Conservation (phyloP, 768 basidiomycete genomes). For the Filobasidium floriforme region DNA sequence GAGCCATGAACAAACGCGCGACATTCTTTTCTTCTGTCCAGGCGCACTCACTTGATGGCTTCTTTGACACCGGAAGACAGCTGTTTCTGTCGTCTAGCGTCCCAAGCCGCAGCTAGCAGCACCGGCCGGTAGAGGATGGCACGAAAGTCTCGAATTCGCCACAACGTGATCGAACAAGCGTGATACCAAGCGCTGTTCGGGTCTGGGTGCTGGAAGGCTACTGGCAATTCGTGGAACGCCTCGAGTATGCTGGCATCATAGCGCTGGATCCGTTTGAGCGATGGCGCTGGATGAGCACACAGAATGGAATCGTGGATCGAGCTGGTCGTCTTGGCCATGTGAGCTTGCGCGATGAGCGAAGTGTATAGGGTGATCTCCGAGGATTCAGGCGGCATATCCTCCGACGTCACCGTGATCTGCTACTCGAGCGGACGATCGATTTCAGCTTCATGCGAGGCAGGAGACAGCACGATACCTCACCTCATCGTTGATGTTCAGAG, state of each 20-base stretch:
- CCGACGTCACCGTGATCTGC: not conserved
- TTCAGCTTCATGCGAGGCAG: not conserved
- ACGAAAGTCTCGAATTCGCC: constrained; percentile 23
- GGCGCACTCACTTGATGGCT: not conserved
- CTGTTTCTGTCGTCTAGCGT: constrained; percentile 11
- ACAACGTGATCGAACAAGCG: constrained; percentile 19
- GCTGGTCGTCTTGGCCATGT: not conserved
- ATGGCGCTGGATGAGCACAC: not conserved
- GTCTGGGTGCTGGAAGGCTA: too few species aligned
- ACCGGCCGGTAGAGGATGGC: constrained; percentile 26
- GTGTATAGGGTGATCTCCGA: not conserved
- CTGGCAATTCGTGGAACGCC: too few species aligned
- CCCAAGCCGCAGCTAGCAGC: constrained; percentile 26
- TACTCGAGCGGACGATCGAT: not conserved
- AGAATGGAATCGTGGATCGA: not conserved
- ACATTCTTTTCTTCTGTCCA: too few species aligned
- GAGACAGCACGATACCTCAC: too few species aligned
- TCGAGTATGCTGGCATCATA: not conserved
- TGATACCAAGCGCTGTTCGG: constrained; percentile 21
- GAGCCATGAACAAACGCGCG: not conserved
- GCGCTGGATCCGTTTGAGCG: not conserved
- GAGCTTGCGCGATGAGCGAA: not conserved
- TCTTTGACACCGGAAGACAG: not conserved
- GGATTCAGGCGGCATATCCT: not conserved
- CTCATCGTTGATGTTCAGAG: not conserved